Conservation (phyloP, 176 grass and related monocot species). For the Rhynchospora pubera region DNA sequence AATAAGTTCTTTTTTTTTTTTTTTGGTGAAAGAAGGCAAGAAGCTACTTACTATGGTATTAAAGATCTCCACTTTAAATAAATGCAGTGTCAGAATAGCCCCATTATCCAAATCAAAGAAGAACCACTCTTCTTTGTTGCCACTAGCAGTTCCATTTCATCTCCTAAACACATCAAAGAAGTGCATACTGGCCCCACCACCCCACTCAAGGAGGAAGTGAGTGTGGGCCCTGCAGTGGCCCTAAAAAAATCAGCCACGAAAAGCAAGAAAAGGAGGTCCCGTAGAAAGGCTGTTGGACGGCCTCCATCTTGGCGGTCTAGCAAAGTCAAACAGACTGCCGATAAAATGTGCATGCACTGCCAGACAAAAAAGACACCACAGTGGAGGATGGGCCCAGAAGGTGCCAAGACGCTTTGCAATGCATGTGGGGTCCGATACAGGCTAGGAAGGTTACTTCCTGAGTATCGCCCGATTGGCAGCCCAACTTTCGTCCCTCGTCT, state of each 20-base stretch:
- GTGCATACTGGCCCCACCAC: neutral
- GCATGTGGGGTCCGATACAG: slow-evolving; percentile 95
- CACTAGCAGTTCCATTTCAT: neutral
- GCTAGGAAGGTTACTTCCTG: slow-evolving; percentile 84
- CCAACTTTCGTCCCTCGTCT: slow-evolving; percentile 77
- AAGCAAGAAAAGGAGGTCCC: neutral
- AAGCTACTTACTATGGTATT: neutral
- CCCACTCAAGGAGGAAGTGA: neutral
- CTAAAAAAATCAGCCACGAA: neutral
- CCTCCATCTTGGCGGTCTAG: neutral
- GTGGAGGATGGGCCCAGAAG: slow-evolving; percentile 79
- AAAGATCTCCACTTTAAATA: neutral
- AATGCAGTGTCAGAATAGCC: neutral
- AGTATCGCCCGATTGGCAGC: slow-evolving; percentile 88
- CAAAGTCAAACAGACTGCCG: neutral
- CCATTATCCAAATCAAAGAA: slow-evolving; percentile 15
- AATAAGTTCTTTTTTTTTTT: too few species aligned
- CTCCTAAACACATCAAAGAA: neutral
- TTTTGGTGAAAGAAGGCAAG: too few species aligned
- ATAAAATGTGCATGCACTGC: slow-evolving; percentile 88
- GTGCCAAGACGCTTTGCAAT: slow-evolving; percentile 95
- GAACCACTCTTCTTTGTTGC: slow-evolving; percentile 1
- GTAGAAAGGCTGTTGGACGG: neutral
- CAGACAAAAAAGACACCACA: slow-evolving; percentile 94
- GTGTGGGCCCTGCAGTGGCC: neutral